Evolutionary conservation across 441 rosid genomes (phyloP).

Genomic region (Aleurites moluccanus): DNA sequence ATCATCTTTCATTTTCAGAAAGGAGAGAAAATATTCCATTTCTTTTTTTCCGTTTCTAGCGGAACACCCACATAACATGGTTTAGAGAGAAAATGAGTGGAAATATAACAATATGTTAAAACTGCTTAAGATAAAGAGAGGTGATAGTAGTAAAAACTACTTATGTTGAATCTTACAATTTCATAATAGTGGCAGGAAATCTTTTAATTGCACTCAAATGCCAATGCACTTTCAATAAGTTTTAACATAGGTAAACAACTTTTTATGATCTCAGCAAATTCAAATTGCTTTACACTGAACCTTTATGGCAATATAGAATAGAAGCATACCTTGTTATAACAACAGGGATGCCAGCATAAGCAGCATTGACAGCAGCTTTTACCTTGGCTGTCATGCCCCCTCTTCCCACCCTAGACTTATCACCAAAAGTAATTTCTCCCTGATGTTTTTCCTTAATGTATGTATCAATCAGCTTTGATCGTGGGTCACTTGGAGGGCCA

Average conservation of each 20-base stretch:
- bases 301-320: constrained; percentile 14
- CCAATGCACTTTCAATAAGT: not conserved
- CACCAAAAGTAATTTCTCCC: constrained; percentile 90
- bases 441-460: constrained; percentile 80
- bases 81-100: not conserved
- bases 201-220: not conserved
- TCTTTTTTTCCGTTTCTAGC: too few species aligned
- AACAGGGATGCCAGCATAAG: constrained; percentile 90
- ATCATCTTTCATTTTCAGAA: not conserved
- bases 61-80: not conserved
- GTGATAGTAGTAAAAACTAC: not conserved
- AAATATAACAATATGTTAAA: not conserved
- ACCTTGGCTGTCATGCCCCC: constrained; percentile 99
- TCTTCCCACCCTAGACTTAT: constrained; percentile 95
- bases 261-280: not conserved
- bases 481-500: constrained; percentile 97
- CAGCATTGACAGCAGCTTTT: constrained; percentile 92
- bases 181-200: not conserved
- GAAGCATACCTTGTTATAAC: constrained; percentile 76
- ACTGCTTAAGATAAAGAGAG: not conserved
- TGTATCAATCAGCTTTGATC: constrained; percentile 83
- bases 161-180: not conserved
- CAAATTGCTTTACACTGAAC: not conserved
- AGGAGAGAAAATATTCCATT: not conserved
- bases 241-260: not conserved